Conservation (phyloP, 202 grass and related monocot species). For the Digitaria exilis region DNA sequence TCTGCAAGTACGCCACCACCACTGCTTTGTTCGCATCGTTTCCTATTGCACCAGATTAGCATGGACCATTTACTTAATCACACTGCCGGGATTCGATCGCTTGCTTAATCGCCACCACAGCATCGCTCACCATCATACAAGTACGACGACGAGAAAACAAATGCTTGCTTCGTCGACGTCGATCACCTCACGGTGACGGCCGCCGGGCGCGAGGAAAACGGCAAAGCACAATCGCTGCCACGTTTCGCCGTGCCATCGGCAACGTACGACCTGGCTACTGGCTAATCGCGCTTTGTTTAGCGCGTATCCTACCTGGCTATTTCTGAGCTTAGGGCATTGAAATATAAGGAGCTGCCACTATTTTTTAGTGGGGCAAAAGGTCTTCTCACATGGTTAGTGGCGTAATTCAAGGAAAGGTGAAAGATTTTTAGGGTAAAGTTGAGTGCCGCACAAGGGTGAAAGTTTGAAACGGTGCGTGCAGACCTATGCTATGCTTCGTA, state of each 20-base stretch:
- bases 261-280: conserved; percentile 43
- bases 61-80: conserved; percentile 26
- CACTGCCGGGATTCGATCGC: conserved; percentile 22
- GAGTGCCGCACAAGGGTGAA: conserved; percentile 15
- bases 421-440: conserved; percentile 28
- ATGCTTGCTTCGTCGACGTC: not conserved
- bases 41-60: conserved; percentile 40
- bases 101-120: conserved; percentile 29
- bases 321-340: conserved; percentile 35
- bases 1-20: conserved; percentile 42
- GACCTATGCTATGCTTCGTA: conserved; percentile 33
- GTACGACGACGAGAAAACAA: conserved; percentile 33
- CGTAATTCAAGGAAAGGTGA: conserved; percentile 58
- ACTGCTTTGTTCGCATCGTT: conserved; percentile 34
- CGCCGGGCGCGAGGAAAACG: not conserved
- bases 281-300: conserved; percentile 34
- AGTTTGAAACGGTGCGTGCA: conserved; percentile 5
- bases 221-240: conserved; percentile 11
- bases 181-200: conserved; percentile 11
- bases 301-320: conserved; percentile 7
- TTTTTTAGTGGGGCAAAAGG: conserved; percentile 17
- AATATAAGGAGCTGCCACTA: not conserved
- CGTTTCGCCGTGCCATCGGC: conserved; percentile 54
- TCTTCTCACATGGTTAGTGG: conserved; percentile 50
- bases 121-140: not conserved